A percentile compares a stretch with the other conserved stretches of the same genome.
Evolutionary conservation across 345 rosid species (phyloP).

Genomic region (Psidium guajava): DNA sequence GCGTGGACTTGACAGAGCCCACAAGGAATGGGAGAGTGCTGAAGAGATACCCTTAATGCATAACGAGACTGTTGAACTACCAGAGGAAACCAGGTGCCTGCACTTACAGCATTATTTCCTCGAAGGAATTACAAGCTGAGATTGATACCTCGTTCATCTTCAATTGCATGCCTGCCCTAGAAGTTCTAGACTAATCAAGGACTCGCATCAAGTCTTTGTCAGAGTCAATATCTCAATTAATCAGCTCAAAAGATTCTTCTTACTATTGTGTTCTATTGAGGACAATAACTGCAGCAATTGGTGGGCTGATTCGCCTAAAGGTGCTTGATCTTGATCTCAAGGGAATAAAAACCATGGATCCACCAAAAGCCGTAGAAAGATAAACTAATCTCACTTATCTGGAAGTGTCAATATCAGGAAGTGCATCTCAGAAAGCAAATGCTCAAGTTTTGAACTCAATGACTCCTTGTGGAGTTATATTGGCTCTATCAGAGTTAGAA

Average conservation of each 20-base stretch:
- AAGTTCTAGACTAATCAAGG: conserved; percentile 10
- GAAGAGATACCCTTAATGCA: conserved; percentile 2
- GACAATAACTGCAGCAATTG: neutral
- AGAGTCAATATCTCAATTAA: conserved; percentile 4
- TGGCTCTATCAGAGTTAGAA: neutral
- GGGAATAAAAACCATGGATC: neutral
- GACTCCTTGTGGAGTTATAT: neutral
- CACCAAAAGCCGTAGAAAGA: conserved; percentile 3
- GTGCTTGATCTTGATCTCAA: conserved; percentile 10
- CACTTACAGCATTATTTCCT: neutral
- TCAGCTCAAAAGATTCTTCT: conserved; percentile 2
- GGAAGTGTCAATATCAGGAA: neutral
- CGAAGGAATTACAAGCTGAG: conserved; percentile 8
- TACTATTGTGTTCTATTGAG: conserved; percentile 1
- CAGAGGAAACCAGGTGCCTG: conserved; percentile 1
- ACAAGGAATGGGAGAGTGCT: conserved; percentile 10
- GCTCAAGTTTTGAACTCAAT: neutral
- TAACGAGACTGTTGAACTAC: conserved; percentile 2
- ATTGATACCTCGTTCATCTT: conserved; percentile 5
- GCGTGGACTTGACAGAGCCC: neutral
- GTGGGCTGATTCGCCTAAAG: conserved; percentile 6
- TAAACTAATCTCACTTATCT: neutral
- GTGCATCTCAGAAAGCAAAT: neutral
- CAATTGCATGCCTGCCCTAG: conserved; percentile 3
- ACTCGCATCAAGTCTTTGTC: conserved; percentile 21